Evolutionary conservation across 805 yeast genomes (phyloP), one percentile per base, ranked within the genome.

Genomic region (Barnettozyma sucrosica): DNA sequence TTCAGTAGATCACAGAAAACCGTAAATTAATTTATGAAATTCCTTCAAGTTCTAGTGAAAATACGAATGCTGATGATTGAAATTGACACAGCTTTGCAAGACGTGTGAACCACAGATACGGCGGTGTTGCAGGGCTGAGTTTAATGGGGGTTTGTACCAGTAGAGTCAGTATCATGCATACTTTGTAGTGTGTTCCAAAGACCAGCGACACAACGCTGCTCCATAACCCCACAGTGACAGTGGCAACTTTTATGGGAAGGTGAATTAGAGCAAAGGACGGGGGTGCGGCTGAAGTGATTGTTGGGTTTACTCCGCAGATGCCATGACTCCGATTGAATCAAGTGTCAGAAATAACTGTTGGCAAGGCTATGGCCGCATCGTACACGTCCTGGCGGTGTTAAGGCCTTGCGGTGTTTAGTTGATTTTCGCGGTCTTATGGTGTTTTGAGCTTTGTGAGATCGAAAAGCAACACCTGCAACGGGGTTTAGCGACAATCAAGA

Each of bases 251-350:
- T n/a, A 11, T 13, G 32, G 32, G 16, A 28, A 3, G 14, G 4
- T n/a, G 3, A 7, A 4, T 7, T 6, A 23, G 25, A 23, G 25
- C 16, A 16, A 8, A n/a, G n/a, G 16, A 20, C 37, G 37, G 37
- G 18, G 21, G 37, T 34, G 21, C 37, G 37, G 37, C 37, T 34
- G 37, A 18, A 19, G 37, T 5, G 21, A 34, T 21, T 37, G 41
- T 37, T 37, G 41, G 26, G 25, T 21, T 37, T 37, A 28, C 41
- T 37, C 41, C 41, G 41, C 26, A 37, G 41, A n/a, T 37, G 18
- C 41, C 41, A 37, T 37, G 28, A 21, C 26, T 37, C 41, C 41
- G 41, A 14, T 9, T 20, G 10, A 37, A 37, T 19, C 41, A 23
- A 21, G 5, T 23, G 41, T 8, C n/a, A 7, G n/a, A 19, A 23